Conservation (phyloP, 306 rosid species). For the Comarum palustre region DNA sequence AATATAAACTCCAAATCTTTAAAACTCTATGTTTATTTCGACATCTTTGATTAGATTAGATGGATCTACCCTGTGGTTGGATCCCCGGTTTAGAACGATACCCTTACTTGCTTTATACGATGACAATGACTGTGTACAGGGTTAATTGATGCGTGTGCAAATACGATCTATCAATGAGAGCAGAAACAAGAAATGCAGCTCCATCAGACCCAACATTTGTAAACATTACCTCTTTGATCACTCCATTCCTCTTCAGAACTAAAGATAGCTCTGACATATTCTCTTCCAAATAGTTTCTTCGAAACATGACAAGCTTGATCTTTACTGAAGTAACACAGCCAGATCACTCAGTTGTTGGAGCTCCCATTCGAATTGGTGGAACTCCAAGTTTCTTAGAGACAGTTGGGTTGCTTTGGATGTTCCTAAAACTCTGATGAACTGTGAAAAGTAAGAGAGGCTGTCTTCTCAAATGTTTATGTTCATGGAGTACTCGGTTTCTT, state of each 20-base stretch:
- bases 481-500: constrained; percentile 79
- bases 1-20: too few species aligned
- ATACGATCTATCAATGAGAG: too few species aligned
- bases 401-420: constrained; percentile 28
- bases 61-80: too few species aligned
- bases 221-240: constrained; percentile 73
- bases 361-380: constrained; percentile 70
- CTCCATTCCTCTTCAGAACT: constrained; percentile 48
- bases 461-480: constrained; percentile 59
- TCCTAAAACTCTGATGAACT: constrained; percentile 48
- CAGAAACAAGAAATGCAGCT: constrained; percentile 63
- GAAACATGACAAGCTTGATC: constrained; percentile 50
- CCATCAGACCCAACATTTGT: constrained; percentile 64
- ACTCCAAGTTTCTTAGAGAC: constrained; percentile 74
- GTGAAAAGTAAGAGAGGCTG: constrained; percentile 42
- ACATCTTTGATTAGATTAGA: too few species aligned
- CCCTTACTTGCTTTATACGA: too few species aligned
- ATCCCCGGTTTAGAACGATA: too few species aligned
- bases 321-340: constrained; percentile 40
- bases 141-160: too few species aligned
- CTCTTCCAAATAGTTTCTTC: constrained; percentile 57
- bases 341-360: constrained; percentile 41
- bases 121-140: too few species aligned
- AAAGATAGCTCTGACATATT: constrained; percentile 47
- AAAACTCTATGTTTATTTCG: too few species aligned